Base-by-base conservation (phyloP, 768 basidiomycete genomes). In the Brasilioporus rufonigricans region DNA sequence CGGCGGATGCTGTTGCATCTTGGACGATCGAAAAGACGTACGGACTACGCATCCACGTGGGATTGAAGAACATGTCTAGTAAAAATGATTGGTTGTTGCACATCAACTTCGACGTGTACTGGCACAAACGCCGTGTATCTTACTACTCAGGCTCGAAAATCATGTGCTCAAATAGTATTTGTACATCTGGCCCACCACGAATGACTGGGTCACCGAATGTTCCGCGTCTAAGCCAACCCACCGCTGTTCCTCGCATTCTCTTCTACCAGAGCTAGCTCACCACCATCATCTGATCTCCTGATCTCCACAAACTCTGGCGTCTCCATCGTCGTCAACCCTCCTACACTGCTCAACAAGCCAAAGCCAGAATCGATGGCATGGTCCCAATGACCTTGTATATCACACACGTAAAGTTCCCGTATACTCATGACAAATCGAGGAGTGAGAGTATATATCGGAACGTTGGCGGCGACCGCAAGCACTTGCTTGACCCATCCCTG, bases 381-480 rank as follows among this genome's bases (percentile, higher is more conserved):
- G 35, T 48, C 45, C 13, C 26, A 21, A 24, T 21, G 18, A 13
- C 40, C 46, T 4, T 48, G 14, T 9, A 18, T 2, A 8, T 46
- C 52, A 10, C 13, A 19, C 11, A n/a, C 36, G 19, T 40, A 47
- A 6, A 47, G 26, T 26, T 47, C 45, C 32, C 45, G 45, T 33
- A 47, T 5, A 5, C 33, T 33, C 32, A 47, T 24, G 44, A 47
- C 44, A 29, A 53, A 53, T 36, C 52, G 52, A 16, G 52, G 44
- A 1, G 38, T 47, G 44, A 53, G 35, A 14, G 44, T 53, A 27
- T 46, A 53, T 2, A 47, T 12, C 11, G 44, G 51, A 4, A 53
- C 31, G 21, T 52, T 46, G 38, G 29, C 21, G 6, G 45, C 52
- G 12, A 5, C 26, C 13, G 38, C 9, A 26, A 47, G 44, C 11